These are phyloP conservation scores for Penicillium psychrosexuale DNA, from an alignment of 2,329 filamentous ascomycete species.

Conservation along the genomic window DNA sequence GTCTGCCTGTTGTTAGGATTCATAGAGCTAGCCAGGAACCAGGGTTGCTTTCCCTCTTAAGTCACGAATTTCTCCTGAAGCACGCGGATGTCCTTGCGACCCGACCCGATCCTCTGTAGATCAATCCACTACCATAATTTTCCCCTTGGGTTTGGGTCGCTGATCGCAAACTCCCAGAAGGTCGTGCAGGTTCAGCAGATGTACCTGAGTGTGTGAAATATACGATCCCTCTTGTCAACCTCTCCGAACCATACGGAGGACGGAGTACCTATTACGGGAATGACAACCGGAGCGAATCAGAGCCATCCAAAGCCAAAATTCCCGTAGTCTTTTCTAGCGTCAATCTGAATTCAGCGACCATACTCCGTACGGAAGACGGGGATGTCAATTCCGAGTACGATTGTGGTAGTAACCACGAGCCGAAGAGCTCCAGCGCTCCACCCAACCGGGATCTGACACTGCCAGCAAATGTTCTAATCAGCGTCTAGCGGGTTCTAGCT, in stretches of 20 bases:
- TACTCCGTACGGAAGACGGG: background rate
- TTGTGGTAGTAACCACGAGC: background rate
- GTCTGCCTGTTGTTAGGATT: background rate
- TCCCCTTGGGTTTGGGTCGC: background rate
- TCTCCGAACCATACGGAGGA: background rate
- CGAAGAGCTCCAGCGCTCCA: conserved; percentile 12
- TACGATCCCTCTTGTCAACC: background rate
- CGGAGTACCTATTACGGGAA: background rate
- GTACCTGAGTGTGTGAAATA: background rate
- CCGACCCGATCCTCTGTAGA: background rate
- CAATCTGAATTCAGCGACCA: background rate
- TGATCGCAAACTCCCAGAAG: background rate
- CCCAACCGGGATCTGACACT: conserved; percentile 22
- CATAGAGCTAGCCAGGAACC: background rate
- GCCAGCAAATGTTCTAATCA: conserved; percentile 28
- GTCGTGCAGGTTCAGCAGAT: background rate
- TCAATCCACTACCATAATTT: background rate
- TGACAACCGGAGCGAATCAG: background rate
- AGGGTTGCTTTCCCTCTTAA: background rate
- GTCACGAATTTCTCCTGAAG: background rate
- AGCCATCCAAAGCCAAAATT: background rate
- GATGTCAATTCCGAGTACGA: background rate
- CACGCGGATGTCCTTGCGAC: background rate
- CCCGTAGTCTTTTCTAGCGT: conserved; percentile 7
- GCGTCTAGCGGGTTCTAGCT: conserved; percentile 36